Evolutionary conservation across 2,329 filamentous ascomycete genomes (phyloP).

Genomic region (Xylariaceae sp.): DNA sequence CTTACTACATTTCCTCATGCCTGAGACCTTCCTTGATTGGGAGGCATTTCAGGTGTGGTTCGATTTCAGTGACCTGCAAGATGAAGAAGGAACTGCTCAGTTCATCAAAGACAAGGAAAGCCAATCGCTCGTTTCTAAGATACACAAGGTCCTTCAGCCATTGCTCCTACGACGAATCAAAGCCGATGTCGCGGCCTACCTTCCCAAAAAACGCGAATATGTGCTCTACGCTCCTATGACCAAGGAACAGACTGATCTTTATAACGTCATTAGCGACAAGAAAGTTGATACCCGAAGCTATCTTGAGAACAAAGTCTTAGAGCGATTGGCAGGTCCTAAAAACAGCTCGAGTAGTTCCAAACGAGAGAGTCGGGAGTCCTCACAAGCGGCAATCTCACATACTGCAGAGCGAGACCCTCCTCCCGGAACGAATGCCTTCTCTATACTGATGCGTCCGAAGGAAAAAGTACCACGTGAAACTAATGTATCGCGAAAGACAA

Average conservation of each 20-base stretch:
- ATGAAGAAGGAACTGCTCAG: constrained; percentile 73
- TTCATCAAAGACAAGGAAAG: constrained; percentile 76
- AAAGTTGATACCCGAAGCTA: constrained; percentile 64
- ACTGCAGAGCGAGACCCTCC: constrained; percentile 22
- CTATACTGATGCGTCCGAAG: constrained; percentile 49
- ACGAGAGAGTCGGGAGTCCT: constrained; percentile 36
- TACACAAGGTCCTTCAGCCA: constrained; percentile 89
- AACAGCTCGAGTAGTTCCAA: constrained; percentile 41
- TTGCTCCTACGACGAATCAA: constrained; percentile 86
- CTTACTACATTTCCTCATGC: constrained; percentile 85
- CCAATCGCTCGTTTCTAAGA: constrained; percentile 75
- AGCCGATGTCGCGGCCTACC: constrained; percentile 80
- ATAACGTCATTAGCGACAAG: constrained; percentile 61
- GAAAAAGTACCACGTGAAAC: constrained; percentile 22
- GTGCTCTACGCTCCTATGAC: constrained; percentile 92
- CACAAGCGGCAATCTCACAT: constrained; percentile 37
- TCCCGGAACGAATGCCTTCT: constrained; percentile 45
- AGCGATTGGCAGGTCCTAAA: constrained; percentile 53
- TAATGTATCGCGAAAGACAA: constrained; percentile 19
- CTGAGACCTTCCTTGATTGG: constrained; percentile 87
- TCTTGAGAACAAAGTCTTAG: constrained; percentile 72
- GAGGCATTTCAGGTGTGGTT: constrained; percentile 96
- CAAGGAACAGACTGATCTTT: constrained; percentile 83
- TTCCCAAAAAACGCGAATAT: constrained; percentile 97
- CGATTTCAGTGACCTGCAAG: constrained; percentile 87